Base-by-base conservation (phyloP, 768 basidiomycete species). In the Suillus occidentalis region DNA sequence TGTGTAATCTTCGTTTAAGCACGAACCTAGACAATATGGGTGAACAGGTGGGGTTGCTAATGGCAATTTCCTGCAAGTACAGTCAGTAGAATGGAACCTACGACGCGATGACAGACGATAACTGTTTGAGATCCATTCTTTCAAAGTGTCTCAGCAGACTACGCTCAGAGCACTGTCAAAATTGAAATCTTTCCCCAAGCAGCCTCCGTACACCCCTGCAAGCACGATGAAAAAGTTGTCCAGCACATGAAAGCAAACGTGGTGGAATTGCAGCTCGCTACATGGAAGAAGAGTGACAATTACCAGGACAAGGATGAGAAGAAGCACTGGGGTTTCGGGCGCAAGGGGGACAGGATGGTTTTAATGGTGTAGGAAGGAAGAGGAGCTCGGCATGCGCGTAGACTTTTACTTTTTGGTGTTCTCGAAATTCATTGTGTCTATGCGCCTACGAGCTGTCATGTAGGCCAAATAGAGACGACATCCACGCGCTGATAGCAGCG, bases 81-180 rank as follows among this genome's bases (percentile, higher is more conserved):
- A 45, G 40, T 42, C 8, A 45, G 20, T 20, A 45, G 43, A 45
- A 45, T 47, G 87, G 97, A 73, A 99, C 96, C 13, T 99, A 99
- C 81, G 97, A 99, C 76, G 95, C 97, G 72, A 94, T 97, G 91
- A 94, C 94, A 56, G 99, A 98, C 77, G 97, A 99, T 85, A 99
- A 99, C 81, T 97, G 95, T 78, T 98, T 20, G 8, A 9, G 34
- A 99, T 79, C 97, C 66, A 96, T 98, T 73, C 34, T 36, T 8
- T 4, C 34, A 4, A 31, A 7, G 8, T 36, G 89, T 99, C 49
- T 95, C 95, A 0, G 89, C 95, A 12, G 97, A 99, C 75, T 95
- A 99, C 72, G 97, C 97, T 0, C 86, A 94, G 80, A 99, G 99
- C 82, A 99, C 97, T 1, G 95, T 99, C 63, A 98, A 97, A 1